These are phyloP conservation scores for Cercospora zeae-maydis DNA, from an alignment of 2,329 filamentous ascomycete species.

Conservation along the genomic window DNA sequence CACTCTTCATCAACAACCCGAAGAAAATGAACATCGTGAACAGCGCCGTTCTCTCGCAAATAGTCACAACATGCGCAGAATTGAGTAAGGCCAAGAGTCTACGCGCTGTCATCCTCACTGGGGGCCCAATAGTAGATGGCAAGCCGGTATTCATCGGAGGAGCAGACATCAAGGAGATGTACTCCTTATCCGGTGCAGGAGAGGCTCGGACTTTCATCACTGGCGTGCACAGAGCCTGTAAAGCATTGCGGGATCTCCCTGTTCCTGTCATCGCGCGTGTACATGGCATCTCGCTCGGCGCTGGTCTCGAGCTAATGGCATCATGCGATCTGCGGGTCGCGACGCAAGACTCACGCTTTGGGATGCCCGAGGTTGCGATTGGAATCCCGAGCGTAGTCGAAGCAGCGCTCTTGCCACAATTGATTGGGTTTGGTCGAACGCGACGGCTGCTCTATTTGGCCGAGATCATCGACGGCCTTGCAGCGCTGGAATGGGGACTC, in stretches of 20 bases:
- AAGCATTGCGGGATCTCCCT: constrained; percentile 37
- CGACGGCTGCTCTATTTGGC: constrained; percentile 38
- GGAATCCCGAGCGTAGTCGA: constrained; percentile 42
- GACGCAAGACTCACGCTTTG: constrained; percentile 34
- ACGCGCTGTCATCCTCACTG: constrained; percentile 30
- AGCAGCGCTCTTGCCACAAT: constrained; percentile 37
- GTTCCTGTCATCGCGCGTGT: constrained; percentile 41
- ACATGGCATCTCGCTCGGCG: constrained; percentile 39
- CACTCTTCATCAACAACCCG: constrained; percentile 29
- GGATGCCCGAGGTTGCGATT: constrained; percentile 41
- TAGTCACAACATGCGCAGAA: constrained; percentile 19
- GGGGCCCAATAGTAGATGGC: constrained; percentile 18
- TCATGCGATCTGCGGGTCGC: constrained; percentile 40
- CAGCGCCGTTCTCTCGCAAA: constrained; percentile 20
- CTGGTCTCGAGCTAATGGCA: constrained; percentile 38
- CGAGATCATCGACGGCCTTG: constrained; percentile 35
- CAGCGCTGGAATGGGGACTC: constrained; percentile 38
- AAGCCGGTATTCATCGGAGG: constrained; percentile 34
- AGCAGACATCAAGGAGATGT: constrained; percentile 33
- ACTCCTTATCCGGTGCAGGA: constrained; percentile 21
- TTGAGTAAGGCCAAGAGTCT: constrained; percentile 19
- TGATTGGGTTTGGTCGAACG: constrained; percentile 40
- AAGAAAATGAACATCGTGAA: constrained; percentile 32
- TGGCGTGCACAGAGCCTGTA: constrained; percentile 34
- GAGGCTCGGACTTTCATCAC: constrained; percentile 39